A percentile compares a stretch with the other conserved stretches of the same genome.
Evolutionary conservation across 306 rosid species (phyloP).

Genomic region (Gynostemma pentaphyllum): DNA sequence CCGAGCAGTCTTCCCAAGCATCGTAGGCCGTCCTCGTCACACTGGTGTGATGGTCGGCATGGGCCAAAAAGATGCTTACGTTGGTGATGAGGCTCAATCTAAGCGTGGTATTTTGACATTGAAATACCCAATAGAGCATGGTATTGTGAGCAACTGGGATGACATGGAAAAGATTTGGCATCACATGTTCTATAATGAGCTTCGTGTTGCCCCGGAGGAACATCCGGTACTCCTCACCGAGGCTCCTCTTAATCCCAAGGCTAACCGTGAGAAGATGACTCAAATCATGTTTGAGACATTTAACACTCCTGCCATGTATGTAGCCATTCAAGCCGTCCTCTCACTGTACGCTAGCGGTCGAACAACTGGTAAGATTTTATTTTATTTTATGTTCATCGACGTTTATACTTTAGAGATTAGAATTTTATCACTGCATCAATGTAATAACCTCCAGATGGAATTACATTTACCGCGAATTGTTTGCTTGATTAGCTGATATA

Average conservation of each 20-base stretch:
- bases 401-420: neutral
- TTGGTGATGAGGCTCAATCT: constrained; percentile 98
- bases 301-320: constrained; percentile 96
- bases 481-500: too few relatives aligned
- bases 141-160: constrained; percentile 99
- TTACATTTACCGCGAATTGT: too few relatives aligned
- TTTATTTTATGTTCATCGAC: neutral
- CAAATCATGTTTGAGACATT: constrained; percentile 99
- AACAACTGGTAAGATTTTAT: constrained; percentile 62
- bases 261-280: constrained; percentile 98
- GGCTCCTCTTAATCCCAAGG: constrained; percentile 97
- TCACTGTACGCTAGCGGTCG: constrained; percentile 23
- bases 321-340: constrained; percentile 34
- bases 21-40: constrained; percentile 98
- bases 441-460: neutral
- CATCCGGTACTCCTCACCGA: constrained; percentile 96
- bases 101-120: constrained; percentile 92
- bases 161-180: constrained; percentile 99
- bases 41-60: constrained; percentile 99
- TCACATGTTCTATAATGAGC: constrained; percentile 96
- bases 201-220: constrained; percentile 98
- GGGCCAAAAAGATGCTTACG: constrained; percentile 99
- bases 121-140: constrained; percentile 95
- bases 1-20: constrained; percentile 97
- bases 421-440: neutral